phyloP scores from a whole-genome alignment of 768 basidiomycete species.

The Rhodotorula taiwanensis region DNA sequence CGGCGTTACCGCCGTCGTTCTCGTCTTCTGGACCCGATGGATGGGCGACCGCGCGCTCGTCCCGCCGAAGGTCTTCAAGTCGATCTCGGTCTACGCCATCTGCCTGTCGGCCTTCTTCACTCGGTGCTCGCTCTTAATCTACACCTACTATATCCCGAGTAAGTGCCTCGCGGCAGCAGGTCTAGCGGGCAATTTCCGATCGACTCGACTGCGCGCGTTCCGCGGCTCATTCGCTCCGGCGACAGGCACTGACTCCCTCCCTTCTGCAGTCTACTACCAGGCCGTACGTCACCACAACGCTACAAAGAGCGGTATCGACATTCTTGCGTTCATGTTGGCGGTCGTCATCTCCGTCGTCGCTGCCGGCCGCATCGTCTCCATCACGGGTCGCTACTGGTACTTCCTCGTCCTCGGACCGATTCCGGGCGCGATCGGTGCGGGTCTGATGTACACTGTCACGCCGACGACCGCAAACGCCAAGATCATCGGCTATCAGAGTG shows the following conservation, averaged over 20 bases:
- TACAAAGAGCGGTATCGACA: constrained; percentile 34
- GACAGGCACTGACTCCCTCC: background rate
- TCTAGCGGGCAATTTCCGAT: too few relatives aligned
- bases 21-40: constrained; percentile 45
- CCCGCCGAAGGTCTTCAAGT: constrained; percentile 34
- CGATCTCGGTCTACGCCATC: constrained; percentile 11
- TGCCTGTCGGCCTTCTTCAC: constrained; percentile 25
- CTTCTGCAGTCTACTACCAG: constrained; percentile 20
- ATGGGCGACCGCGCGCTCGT: constrained; percentile 48
- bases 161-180: too few relatives aligned
- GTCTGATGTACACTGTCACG: constrained; percentile 42
- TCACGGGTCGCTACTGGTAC: constrained; percentile 44
- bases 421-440: constrained; percentile 44
- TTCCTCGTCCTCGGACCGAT: constrained; percentile 45
- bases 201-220: too few relatives aligned
- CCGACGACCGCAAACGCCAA: constrained; percentile 25
- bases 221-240: too few relatives aligned
- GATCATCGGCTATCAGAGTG: constrained; percentile 44
- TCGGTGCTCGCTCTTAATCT: constrained; percentile 24
- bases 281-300: constrained; percentile 31
- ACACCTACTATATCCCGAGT: constrained; percentile 29
- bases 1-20: constrained; percentile 42
- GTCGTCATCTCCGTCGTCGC: constrained; percentile 22
- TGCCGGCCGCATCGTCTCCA: constrained; percentile 27
- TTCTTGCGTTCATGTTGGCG: constrained; percentile 31